A percentile compares a stretch with the other conserved stretches of the same genome.
Conservation (phyloP, 2,329 filamentous ascomycete species). For the Monilinia polystroma region DNA sequence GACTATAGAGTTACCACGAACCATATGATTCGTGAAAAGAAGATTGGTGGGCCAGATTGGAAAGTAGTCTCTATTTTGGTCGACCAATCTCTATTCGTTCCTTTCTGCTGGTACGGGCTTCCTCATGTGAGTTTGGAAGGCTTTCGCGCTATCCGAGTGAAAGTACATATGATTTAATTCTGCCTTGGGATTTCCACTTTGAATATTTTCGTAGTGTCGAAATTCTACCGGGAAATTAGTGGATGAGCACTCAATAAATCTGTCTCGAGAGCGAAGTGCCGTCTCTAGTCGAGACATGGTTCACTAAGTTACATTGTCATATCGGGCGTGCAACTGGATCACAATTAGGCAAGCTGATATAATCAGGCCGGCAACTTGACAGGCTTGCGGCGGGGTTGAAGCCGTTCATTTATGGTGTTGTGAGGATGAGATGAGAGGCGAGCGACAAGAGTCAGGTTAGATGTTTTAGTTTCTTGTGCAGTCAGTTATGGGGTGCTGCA, state of each 20-base stretch:
- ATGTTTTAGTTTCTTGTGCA: not conserved
- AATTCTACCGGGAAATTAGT: not conserved
- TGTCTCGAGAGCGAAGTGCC: not conserved
- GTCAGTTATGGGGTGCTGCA: too few relatives aligned
- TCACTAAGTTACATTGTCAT: too few relatives aligned
- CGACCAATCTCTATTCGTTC: not conserved
- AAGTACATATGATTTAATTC: not conserved
- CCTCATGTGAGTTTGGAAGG: not conserved
- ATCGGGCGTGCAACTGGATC: not conserved
- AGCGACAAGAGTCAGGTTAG: not conserved
- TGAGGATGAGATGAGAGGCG: not conserved
- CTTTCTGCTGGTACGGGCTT: slow-evolving; percentile 1
- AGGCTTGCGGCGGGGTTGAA: not conserved
- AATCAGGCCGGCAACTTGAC: not conserved
- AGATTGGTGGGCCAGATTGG: not conserved
- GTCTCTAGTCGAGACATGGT: not conserved
- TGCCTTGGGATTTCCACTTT: not conserved
- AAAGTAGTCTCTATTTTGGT: not conserved
- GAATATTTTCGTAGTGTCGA: too few relatives aligned
- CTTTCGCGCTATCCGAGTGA: not conserved
- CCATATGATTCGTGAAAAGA: too few relatives aligned
- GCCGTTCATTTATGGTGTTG: not conserved
- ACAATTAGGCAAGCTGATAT: not conserved
- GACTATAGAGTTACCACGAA: too few relatives aligned
- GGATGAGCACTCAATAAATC: too few relatives aligned